A percentile compares a stretch with the other conserved stretches of the same genome.
Conservation (phyloP, 2,329 filamentous ascomycete species). For the Amylocarpus encephaloides region DNA sequence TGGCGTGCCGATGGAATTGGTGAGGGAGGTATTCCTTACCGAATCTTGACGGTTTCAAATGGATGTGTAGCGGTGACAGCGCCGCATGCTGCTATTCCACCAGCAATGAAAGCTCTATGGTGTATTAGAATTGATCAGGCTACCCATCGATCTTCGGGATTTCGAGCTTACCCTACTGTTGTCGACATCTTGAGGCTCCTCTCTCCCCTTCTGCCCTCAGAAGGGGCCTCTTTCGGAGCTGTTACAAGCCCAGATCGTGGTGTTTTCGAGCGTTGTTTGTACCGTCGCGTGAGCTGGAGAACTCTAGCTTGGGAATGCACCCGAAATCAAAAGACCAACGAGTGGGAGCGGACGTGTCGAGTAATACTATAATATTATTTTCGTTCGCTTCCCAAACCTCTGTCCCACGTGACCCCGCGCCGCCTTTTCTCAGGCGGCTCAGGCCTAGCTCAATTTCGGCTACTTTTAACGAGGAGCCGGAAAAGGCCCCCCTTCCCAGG, state of each 20-base stretch:
- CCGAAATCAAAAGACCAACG: no score
- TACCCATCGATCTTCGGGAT: not conserved
- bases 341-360: no score
- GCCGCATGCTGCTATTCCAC: conserved; percentile 93
- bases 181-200: conserved; percentile 41
- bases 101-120: conserved; percentile 77
- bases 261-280: not conserved
- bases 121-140: conserved; percentile 16
- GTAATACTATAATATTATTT: not conserved
- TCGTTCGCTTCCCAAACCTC: no score
- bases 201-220: conserved; percentile 19
- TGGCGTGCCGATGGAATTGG: conserved; percentile 6
- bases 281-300: not conserved
- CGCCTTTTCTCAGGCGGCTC: no score
- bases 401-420: no score
- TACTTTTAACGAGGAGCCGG: no score
- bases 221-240: conserved; percentile 9
- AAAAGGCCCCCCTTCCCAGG: no score
- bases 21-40: conserved; percentile 46
- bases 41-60: conserved; percentile 98
- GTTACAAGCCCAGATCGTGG: not conserved
- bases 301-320: not conserved
- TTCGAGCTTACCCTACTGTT: conserved; percentile 40
- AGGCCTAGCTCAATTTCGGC: no score
- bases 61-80: conserved; percentile 96